Conservation (phyloP, 352 stramenopile species). For the Phytophthora sp. region DNA sequence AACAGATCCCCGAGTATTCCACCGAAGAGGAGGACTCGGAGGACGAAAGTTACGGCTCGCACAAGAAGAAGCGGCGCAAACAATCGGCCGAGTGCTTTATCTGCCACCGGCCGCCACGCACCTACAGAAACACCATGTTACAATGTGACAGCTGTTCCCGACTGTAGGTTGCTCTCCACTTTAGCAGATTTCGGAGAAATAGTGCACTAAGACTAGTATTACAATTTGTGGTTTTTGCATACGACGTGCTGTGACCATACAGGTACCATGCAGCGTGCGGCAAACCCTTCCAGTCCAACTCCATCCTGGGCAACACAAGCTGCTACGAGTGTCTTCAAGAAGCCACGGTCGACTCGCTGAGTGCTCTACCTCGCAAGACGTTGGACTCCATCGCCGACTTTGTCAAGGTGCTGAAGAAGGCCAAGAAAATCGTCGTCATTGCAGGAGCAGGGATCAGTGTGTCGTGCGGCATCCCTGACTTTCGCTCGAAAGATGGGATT, state of each 20-base stretch:
- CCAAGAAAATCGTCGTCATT: slow-evolving; percentile 92
- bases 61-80: slow-evolving; percentile 47
- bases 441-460: slow-evolving; percentile 94
- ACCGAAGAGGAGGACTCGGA: slow-evolving; percentile 66
- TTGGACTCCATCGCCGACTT: slow-evolving; percentile 65
- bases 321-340: slow-evolving; percentile 80
- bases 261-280: slow-evolving; percentile 63
- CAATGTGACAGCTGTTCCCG: slow-evolving; percentile 79
- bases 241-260: not conserved
- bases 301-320: slow-evolving; percentile 76
- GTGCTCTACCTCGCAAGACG: slow-evolving; percentile 32
- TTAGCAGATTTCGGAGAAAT: not conserved
- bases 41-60: slow-evolving; percentile 53
- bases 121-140: slow-evolving; percentile 54
- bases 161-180: slow-evolving; percentile 40
- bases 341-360: slow-evolving; percentile 35
- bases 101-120: slow-evolving; percentile 42
- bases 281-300: slow-evolving; percentile 56
- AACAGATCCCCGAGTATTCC: slow-evolving; percentile 85
- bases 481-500: slow-evolving; percentile 92
- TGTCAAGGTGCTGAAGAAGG: slow-evolving; percentile 68
- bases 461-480: slow-evolving; percentile 98
- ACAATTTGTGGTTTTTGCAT: slow-evolving; percentile 17
- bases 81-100: slow-evolving; percentile 63
- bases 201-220: slow-evolving; percentile 23